Evolutionary conservation across 2,329 filamentous ascomycete genomes (phyloP).

Genomic region (Domatiomyces catenatus): DNA sequence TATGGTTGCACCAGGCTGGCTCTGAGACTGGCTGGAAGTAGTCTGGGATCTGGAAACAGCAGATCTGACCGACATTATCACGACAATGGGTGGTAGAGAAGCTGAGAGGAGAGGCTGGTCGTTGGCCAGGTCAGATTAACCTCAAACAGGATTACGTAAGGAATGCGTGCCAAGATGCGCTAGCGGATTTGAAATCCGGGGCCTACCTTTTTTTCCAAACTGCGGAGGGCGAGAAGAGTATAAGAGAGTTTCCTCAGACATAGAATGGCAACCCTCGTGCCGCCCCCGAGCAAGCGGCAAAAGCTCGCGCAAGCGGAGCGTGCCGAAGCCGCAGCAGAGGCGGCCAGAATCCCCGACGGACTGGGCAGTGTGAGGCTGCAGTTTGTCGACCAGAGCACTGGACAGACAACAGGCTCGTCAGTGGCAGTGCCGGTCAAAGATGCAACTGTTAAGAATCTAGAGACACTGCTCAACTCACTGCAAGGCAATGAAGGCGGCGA

Average conservation of each 20-base stretch:
- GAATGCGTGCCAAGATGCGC: background rate
- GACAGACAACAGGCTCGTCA: constrained; percentile 51
- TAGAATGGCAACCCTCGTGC: constrained; percentile 61
- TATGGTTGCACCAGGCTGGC: background rate
- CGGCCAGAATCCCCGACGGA: constrained; percentile 49
- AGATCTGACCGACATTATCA: background rate
- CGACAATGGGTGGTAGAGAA: background rate
- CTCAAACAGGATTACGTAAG: background rate
- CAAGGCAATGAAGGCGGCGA: constrained; percentile 54
- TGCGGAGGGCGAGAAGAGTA: background rate
- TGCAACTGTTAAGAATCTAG: constrained; percentile 76
- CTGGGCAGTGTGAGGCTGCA: constrained; percentile 69
- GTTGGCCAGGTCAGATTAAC: background rate
- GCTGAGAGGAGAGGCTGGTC: too few species aligned
- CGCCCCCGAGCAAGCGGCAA: constrained; percentile 80
- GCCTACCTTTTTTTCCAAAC: background rate
- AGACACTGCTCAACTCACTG: constrained; percentile 70
- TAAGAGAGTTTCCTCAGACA: background rate
- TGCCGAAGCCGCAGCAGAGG: constrained; percentile 59
- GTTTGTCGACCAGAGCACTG: constrained; percentile 67
- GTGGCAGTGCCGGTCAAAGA: constrained; percentile 68
- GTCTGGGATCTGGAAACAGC: background rate
- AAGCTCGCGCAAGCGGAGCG: constrained; percentile 59
- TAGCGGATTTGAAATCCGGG: background rate
- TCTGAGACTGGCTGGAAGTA: background rate